Evolutionary conservation across 768 basidiomycete species (phyloP).

Genomic region (Serendipita sp.): DNA sequence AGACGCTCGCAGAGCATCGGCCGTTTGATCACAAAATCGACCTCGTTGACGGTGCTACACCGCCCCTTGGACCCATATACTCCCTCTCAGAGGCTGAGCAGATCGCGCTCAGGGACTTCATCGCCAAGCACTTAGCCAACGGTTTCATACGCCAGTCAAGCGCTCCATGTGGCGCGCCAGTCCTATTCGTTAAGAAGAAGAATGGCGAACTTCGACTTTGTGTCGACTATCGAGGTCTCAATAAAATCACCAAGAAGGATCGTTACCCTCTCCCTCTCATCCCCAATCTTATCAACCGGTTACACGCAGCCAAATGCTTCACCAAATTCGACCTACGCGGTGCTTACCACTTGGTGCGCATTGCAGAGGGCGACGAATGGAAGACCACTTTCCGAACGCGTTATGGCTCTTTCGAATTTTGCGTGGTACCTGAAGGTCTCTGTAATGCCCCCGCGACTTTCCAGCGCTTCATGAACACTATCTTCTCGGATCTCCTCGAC

Average conservation of each 20-base stretch:
- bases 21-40: constrained; percentile 25
- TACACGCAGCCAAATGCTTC: constrained; percentile 15
- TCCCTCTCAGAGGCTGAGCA: constrained; percentile 21
- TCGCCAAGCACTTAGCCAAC: constrained; percentile 23
- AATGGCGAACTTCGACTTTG: constrained; percentile 19
- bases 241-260: constrained; percentile 24
- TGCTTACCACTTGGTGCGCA: constrained; percentile 29
- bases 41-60: constrained; percentile 18
- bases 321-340: constrained; percentile 25
- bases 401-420: constrained; percentile 27
- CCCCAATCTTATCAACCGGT: constrained; percentile 23
- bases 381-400: constrained; percentile 29
- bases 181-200: constrained; percentile 21
- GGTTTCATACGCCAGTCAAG: constrained; percentile 24
- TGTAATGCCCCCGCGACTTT: constrained; percentile 28
- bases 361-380: constrained; percentile 27
- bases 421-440: constrained; percentile 27
- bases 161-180: constrained; percentile 17
- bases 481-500: constrained; percentile 25
- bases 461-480: constrained; percentile 29
- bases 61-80: constrained; percentile 23
- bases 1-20: constrained; percentile 23
- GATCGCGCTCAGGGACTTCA: constrained; percentile 21
- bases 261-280: constrained; percentile 22
- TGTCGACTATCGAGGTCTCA: constrained; percentile 21